Evolutionary conservation across 768 basidiomycete genomes (phyloP).

Genomic region (Russula vinacea): DNA sequence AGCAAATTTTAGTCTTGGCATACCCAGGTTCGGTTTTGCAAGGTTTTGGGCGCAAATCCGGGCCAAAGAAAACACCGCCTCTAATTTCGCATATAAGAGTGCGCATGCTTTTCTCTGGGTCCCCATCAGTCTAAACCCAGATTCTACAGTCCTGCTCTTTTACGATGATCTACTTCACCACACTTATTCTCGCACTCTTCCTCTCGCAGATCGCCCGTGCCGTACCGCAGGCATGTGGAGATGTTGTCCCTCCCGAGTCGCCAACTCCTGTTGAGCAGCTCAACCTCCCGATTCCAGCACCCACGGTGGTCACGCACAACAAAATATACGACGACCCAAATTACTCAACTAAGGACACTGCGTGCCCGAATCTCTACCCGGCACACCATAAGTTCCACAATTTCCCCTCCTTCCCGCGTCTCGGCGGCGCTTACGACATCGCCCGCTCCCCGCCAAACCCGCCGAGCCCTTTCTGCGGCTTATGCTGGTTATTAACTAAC

Average conservation of each 20-base stretch:
- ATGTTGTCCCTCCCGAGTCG: background rate
- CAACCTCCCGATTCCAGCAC: background rate
- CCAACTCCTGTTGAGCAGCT: background rate
- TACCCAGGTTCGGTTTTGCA: background rate
- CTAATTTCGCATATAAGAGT: constrained; percentile 6
- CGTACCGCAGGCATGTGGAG: background rate
- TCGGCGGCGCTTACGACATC: constrained; percentile 54
- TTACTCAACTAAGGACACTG: constrained; percentile 42
- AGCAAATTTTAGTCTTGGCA: background rate
- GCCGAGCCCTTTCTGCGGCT: constrained; percentile 54
- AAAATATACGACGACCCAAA: constrained; percentile 47
- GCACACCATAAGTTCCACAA: constrained; percentile 48
- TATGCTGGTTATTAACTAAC: constrained; percentile 59
- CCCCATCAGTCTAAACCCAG: background rate
- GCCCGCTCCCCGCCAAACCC: too few species aligned
- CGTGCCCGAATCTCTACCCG: constrained; percentile 49
- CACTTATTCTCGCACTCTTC: constrained; percentile 6
- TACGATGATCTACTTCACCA: constrained; percentile 3
- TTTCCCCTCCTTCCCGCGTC: constrained; percentile 56
- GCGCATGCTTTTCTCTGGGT: background rate
- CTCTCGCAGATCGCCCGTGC: background rate
- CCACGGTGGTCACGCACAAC: constrained; percentile 40
- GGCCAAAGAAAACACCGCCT: background rate
- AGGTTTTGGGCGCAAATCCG: background rate
- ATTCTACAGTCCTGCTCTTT: background rate